Conservation (phyloP, 148 eudicot genomes). For the Suaeda aralocaspica region DNA sequence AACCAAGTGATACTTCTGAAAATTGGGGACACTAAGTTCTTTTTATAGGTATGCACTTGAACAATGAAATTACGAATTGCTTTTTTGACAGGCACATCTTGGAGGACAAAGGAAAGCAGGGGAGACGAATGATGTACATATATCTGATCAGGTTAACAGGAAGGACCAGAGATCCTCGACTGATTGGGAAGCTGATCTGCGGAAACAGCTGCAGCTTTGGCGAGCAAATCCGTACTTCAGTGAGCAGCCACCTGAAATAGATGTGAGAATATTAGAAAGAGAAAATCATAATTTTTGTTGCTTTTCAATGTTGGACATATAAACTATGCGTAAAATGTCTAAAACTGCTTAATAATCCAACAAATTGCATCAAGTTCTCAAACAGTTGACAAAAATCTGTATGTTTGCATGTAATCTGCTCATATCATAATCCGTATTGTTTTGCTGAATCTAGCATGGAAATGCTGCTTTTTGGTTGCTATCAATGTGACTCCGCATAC, state of each 20-base stretch:
- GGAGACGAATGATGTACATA: slow-evolving; percentile 20
- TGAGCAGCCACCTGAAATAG: slow-evolving; percentile 53
- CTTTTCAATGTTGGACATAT: not conserved
- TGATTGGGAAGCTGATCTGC: slow-evolving; percentile 46
- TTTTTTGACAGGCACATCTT: slow-evolving; percentile 44
- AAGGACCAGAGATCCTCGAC: slow-evolving; percentile 38
- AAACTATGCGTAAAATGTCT: not conserved
- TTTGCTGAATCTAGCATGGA: not conserved
- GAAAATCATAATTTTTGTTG: not conserved
- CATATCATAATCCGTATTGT: not conserved
- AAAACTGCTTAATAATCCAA: not conserved
- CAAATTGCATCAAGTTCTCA: not conserved
- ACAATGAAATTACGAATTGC: not conserved
- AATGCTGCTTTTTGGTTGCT: not conserved
- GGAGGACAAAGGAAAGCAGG: slow-evolving; percentile 28
- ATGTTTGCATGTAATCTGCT: not conserved
- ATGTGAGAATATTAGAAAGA: slow-evolving; percentile 40
- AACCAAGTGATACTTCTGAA: too few species aligned
- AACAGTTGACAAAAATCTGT: not conserved
- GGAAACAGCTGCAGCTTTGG: slow-evolving; percentile 84
- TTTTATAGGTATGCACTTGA: too few species aligned
- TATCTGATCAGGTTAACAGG: slow-evolving; percentile 12
- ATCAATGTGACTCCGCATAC: not conserved
- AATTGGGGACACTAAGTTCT: too few species aligned
- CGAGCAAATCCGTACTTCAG: slow-evolving; percentile 73